A percentile compares a stretch with the other conserved stretches of the same genome.
phyloP scores from a whole-genome alignment of 345 rosid species.

The Syzygium aromaticum region DNA sequence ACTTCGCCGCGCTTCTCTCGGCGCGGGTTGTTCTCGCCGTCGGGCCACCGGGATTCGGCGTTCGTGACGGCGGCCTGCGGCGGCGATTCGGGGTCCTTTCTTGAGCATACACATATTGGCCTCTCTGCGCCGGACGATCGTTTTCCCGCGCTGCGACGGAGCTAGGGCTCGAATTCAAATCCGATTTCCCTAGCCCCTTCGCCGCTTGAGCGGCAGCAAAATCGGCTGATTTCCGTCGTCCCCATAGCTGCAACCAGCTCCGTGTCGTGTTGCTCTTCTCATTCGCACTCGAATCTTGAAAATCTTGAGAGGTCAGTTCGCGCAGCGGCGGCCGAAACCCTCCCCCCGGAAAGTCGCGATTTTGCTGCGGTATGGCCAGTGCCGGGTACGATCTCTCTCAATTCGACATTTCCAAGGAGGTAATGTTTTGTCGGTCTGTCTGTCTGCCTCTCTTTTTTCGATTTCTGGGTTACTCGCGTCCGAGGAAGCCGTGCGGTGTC shows the following conservation, averaged over 20 bases:
- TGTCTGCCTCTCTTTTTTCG: not conserved
- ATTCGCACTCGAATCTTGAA: not conserved
- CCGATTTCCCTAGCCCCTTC: not conserved
- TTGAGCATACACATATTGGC: not conserved
- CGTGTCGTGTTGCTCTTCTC: not conserved
- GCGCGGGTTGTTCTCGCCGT: not conserved
- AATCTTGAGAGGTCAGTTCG: not conserved
- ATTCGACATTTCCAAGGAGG: conserved; percentile 68
- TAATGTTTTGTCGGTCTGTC: not conserved
- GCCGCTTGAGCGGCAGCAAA: not conserved
- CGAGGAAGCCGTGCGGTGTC: not conserved
- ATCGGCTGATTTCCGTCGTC: not conserved
- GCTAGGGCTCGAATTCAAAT: not conserved
- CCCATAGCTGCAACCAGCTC: not conserved
- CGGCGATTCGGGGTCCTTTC: not conserved
- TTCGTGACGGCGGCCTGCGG: not conserved
- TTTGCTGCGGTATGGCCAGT: conserved; percentile 37
- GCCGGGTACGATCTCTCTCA: conserved; percentile 38
- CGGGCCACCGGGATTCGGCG: not conserved
- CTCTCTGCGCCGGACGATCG: not conserved
- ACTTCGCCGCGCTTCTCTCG: not conserved
- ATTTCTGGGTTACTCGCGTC: not conserved
- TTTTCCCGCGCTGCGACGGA: not conserved
- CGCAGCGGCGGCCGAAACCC: not conserved
- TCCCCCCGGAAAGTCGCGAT: not conserved